These are phyloP conservation scores for Sicyos edulis DNA, from an alignment of 306 rosid genomes.

Conservation along the genomic window DNA sequence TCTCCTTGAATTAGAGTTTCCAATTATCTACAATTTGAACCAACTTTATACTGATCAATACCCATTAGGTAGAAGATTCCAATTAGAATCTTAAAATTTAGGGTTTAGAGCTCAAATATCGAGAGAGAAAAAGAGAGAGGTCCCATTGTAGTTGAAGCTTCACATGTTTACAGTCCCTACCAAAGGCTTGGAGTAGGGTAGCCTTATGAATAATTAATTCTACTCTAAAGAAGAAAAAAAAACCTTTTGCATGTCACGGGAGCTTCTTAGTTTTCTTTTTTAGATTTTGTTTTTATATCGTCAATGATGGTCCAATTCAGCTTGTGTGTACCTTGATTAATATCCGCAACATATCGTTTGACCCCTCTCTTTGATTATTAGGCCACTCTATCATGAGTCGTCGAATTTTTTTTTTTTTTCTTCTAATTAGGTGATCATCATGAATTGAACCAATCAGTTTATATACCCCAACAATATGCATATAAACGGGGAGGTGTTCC, in stretches of 20 bases:
- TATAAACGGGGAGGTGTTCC: too few species aligned
- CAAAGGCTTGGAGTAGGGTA: background rate
- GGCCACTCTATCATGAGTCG: too few species aligned
- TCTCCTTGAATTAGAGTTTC: background rate
- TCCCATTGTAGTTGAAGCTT: slow-evolving; percentile 8
- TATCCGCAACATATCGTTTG: too few species aligned
- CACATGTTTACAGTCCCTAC: slow-evolving; percentile 20
- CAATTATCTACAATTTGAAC: background rate
- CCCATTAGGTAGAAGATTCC: slow-evolving; percentile 5
- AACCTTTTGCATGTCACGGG: slow-evolving; percentile 13
- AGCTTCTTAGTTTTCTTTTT: background rate
- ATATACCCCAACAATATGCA: too few species aligned
- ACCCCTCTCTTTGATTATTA: too few species aligned
- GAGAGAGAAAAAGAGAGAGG: background rate
- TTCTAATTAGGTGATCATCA: too few species aligned
- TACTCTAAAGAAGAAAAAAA: background rate
- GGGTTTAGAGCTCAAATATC: background rate
- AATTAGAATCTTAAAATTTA: background rate
- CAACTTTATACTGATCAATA: background rate
- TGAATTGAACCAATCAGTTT: too few species aligned
- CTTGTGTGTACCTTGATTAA: too few species aligned
- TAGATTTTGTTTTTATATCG: too few species aligned
- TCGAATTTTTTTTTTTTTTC: too few species aligned
- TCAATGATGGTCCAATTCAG: too few species aligned
- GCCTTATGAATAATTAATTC: background rate